Base-by-base conservation (phyloP, 805 yeast species). In the Metschnikowia picachoensis region DNA sequence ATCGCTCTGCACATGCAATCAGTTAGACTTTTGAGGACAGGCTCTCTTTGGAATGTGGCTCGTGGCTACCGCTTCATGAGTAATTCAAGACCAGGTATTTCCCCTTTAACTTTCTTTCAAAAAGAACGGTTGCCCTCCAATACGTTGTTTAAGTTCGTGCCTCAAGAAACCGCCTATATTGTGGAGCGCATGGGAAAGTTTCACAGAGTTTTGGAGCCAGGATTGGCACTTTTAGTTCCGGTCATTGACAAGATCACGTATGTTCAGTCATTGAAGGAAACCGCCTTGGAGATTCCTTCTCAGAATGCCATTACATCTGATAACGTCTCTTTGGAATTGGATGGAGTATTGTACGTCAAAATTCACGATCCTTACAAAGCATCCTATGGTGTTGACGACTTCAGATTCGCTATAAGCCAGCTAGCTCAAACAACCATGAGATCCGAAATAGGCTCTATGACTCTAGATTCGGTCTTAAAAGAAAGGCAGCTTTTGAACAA, bases 121-220 rank as follows among this genome's bases (percentile, higher is more conserved):
- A 74, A 73, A 41, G 79, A 78, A 40, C 70, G 76, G 46, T 66
- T 85, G 43, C 95, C 95, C n/a, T 69, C 88, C 14, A 86, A 86
- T 64, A 86, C 94, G 2, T 64, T 85, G 4, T 65, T 86, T 34
- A 72, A 87, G 56, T 87, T 87, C 62, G 95, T 87, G 13, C 96
- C 96, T 2, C 95, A 88, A 62, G 95, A 87, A 65, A 83, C 87
- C 16, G 95, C 95, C 3, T 87, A 94, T 90, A 80, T 87, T 15
- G 95, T 87, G 15, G 96, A 87, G 65, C 73, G 96, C 51, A 87
- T 87, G 96, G 96, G 96, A 30, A 85, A 84, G 61, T 87, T 86
- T 70, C 76, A 82, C 61, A 66, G 75, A 13, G 66, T 70, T 33
- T 72, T 88, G 49, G 76, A 80, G 34, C 95, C 95, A 0, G 96